These are phyloP conservation scores for Rubroboletus pulcherrimus DNA, from an alignment of 768 basidiomycete species.

Conservation along the genomic window DNA sequence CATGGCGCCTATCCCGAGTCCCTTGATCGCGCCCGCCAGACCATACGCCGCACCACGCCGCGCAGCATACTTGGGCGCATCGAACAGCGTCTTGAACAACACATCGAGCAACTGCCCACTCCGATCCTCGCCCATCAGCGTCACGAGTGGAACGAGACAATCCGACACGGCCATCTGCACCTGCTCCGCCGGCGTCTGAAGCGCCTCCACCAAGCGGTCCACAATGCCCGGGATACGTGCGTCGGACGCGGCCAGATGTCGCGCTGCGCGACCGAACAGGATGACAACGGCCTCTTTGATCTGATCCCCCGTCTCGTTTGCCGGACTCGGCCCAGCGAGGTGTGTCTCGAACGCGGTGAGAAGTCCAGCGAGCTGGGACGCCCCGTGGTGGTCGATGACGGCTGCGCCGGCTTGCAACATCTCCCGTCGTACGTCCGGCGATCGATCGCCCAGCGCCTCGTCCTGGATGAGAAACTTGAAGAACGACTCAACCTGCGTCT, in stretches of 20 bases:
- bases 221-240: constrained; percentile 76
- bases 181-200: constrained; percentile 92
- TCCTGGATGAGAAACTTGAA: constrained; percentile 85
- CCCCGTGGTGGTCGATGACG: constrained; percentile 82
- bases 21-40: constrained; percentile 87
- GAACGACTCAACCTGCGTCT: constrained; percentile 60
- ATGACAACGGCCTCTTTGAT: constrained; percentile 96
- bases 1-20: constrained; percentile 81
- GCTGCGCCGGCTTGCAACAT: constrained; percentile 85
- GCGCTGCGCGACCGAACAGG: constrained; percentile 87
- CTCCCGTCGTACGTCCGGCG: constrained; percentile 72
- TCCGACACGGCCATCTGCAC: constrained; percentile 97
- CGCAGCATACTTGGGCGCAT: constrained; percentile 81
- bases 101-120: constrained; percentile 60
- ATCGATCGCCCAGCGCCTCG: constrained; percentile 83
- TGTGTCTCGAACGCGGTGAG: constrained; percentile 81
- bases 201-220: constrained; percentile 78
- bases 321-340: constrained; percentile 50
- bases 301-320: constrained; percentile 74
- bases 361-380: constrained; percentile 62
- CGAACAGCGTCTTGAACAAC: constrained; percentile 73
- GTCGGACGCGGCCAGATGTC: constrained; percentile 79
- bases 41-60: constrained; percentile 99
- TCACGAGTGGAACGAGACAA: constrained; percentile 85
- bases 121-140: constrained; percentile 49